phyloP scores from a whole-genome alignment of 1,139 yeast genomes.

The Keqinozyma sinolaborantium region DNA sequence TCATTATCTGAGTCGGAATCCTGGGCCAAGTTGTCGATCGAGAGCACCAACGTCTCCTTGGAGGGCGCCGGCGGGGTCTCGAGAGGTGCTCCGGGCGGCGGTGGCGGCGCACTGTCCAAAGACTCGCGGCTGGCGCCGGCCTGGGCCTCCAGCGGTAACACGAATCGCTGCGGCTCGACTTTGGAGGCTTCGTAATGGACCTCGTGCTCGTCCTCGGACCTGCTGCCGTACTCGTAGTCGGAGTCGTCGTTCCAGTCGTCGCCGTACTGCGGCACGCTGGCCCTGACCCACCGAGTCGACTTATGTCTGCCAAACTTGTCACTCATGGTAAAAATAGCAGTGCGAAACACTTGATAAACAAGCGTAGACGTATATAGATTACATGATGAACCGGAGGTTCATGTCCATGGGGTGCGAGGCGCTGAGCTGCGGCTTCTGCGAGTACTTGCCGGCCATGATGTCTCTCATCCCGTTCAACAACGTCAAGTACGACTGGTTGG shows the following conservation, averaged over 20 bases:
- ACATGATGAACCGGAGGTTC: conserved; percentile 54
- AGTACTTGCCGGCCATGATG: conserved; percentile 63
- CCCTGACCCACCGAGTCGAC: conserved; percentile 64
- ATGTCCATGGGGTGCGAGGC: conserved; percentile 83
- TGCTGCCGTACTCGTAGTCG: conserved; percentile 21
- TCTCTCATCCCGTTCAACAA: conserved; percentile 78
- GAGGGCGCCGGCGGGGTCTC: neutral
- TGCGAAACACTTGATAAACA: neutral
- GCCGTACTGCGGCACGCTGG: conserved; percentile 55
- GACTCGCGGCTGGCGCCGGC: conserved; percentile 1
- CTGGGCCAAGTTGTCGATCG: conserved; percentile 27
- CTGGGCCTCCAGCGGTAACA: conserved; percentile 10
- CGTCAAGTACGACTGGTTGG: conserved; percentile 73
- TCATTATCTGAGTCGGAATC: conserved; percentile 16
- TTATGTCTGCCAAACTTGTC: conserved; percentile 53
- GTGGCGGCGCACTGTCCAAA: conserved; percentile 1
- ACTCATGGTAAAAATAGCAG: conserved; percentile 19
- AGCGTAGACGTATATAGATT: conserved; percentile 1
- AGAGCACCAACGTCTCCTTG: conserved; percentile 24
- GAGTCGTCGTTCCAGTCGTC: conserved; percentile 54
- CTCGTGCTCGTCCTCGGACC: conserved; percentile 7
- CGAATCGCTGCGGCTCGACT: conserved; percentile 14
- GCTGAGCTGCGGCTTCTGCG: conserved; percentile 88
- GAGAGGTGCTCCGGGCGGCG: neutral
- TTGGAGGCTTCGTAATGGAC: conserved; percentile 8